A percentile compares a stretch with the other conserved stretches of the same genome.
These are phyloP conservation scores for Sporobolomyces phaffii DNA, from an alignment of 768 basidiomycete species.

Conservation along the genomic window DNA sequence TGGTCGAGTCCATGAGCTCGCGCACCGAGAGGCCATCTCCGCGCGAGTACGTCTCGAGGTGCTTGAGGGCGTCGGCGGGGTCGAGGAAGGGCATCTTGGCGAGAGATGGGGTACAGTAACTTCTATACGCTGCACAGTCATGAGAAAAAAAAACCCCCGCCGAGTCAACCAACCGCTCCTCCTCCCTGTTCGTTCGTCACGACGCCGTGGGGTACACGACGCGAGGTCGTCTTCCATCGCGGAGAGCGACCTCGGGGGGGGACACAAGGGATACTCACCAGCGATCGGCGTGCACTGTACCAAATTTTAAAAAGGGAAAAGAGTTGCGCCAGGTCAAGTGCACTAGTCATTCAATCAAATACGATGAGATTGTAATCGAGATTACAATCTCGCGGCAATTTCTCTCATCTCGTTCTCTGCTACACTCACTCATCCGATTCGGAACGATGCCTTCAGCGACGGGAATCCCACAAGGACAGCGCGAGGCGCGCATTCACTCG, in stretches of 20 bases:
- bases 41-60: conserved; percentile 64
- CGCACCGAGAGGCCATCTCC: conserved; percentile 75
- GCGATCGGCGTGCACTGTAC: too few species aligned
- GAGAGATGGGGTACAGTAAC: not conserved
- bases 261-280: too few species aligned
- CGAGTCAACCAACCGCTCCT: not conserved
- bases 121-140: too few species aligned
- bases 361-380: too few species aligned
- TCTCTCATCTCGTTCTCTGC: not conserved
- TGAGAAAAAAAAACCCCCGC: not conserved
- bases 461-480: conserved; percentile 10
- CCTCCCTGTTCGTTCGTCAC: too few species aligned
- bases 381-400: not conserved
- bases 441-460: conserved; percentile 14
- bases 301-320: not conserved
- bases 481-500: conserved; percentile 55
- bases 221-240: too few species aligned
- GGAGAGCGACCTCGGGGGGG: not conserved
- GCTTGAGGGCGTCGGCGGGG: conserved; percentile 65
- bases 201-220: too few species aligned
- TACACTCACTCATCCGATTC: not conserved
- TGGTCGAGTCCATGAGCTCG: conserved; percentile 79
- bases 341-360: too few species aligned
- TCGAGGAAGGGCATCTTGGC: conserved; percentile 52
- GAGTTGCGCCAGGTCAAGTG: not conserved